Evolutionary conservation across 1,139 yeast species (phyloP), one percentile per base, ranked within the genome.

Genomic region (Geotrichum citri-aurantii): DNA sequence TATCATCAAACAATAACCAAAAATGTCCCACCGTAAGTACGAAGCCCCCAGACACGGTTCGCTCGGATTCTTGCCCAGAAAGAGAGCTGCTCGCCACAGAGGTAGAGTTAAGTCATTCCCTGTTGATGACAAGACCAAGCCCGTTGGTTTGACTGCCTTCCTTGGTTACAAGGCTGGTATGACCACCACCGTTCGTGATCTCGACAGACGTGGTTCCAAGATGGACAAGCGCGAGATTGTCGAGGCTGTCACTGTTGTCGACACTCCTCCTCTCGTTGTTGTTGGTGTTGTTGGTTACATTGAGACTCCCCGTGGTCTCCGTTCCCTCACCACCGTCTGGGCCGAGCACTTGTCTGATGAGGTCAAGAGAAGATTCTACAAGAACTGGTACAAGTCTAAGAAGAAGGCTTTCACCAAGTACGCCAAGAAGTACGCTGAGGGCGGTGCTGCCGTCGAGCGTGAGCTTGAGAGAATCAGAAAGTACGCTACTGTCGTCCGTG

Each of bases 11-110:
- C 60, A 55, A 46, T 54, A 50, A 52, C 48, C 54, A 52, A 57
- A 60, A 59, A 93, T 93, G 99, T 93, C 99, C 80, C 99, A 93
- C 93, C 89, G 99, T 88, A 93, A 93, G 86, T 93, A 77, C 95
- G 98, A 93, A 89, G 96, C 95, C 74, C 99, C 99, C 84, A 91
- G 99, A 85, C 98, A 93, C 91, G 99, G 99, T 81, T 93, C 96
- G 80, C 85, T 93, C 79, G 99, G 98, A 77, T 93, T 91, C 97
- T 72, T 85, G 70, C 98, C 98, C 87, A 89, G 97, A 86, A 92
- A 92, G 97, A 91, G 99, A 86, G 95, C 99, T 76, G 86, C 96
- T 80, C 84, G 88, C 79, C 95, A 90, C 84, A 89, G 96, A 86
- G 99, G 97, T 81, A 91, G 89, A 84, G 95, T 92, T 77, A 92